Conservation (phyloP, 2,329 filamentous ascomycete species). For the Mariannaea sp. region DNA sequence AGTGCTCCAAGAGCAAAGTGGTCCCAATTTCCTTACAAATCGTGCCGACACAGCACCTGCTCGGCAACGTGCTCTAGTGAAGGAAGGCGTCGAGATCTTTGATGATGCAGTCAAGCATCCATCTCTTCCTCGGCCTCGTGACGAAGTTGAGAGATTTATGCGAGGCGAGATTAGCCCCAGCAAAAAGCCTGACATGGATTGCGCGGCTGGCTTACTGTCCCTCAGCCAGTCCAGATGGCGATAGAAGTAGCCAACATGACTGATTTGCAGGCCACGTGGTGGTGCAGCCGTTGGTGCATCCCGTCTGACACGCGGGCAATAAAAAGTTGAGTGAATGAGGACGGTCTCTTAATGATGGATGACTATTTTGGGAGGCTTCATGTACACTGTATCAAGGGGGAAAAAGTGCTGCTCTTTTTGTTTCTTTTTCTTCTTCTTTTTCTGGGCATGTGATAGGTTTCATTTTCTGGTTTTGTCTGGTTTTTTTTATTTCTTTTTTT, state of each 20-base stretch:
- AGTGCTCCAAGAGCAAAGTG: conserved; percentile 48
- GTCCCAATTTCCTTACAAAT: conserved; percentile 40
- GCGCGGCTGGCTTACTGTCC: conserved; percentile 84
- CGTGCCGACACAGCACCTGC: conserved; percentile 50
- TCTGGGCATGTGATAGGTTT: conserved; percentile 24
- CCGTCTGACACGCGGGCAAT: conserved; percentile 15
- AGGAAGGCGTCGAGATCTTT: conserved; percentile 54
- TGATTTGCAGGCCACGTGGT: conserved; percentile 7
- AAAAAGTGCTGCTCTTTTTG: conserved; percentile 5
- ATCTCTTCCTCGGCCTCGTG: conserved; percentile 39
- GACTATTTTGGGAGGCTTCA: conserved; percentile 16
- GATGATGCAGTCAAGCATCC: conserved; percentile 51
- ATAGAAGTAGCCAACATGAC: conserved; percentile 39
- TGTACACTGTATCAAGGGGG: conserved; percentile 24
- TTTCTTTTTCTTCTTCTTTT: no score
- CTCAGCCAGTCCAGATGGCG: conserved; percentile 93
- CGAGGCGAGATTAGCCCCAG: conserved; percentile 66
- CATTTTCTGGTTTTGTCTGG: conserved; percentile 22
- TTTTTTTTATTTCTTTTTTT: no score
- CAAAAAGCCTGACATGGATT: conserved; percentile 83
- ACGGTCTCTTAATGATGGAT: conserved; percentile 19
- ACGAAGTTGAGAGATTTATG: conserved; percentile 79
- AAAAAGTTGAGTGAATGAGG: conserved; percentile 21
- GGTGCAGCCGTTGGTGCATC: conserved; percentile 6
- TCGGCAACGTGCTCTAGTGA: conserved; percentile 39